These are phyloP conservation scores for Ceratopteris richardii DNA, from an alignment of 75 land plant genomes.

Conservation along the genomic window DNA sequence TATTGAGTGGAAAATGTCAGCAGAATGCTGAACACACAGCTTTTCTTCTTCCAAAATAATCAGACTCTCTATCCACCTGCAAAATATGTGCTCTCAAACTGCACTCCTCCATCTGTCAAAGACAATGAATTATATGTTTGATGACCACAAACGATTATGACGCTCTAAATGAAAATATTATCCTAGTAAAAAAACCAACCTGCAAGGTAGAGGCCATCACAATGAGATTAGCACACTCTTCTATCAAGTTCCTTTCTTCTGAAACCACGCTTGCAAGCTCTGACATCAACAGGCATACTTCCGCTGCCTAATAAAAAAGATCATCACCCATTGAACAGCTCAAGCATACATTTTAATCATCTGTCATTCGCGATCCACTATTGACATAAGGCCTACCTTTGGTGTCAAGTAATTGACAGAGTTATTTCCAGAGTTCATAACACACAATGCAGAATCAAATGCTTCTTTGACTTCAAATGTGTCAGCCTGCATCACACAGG, in stretches of 20 bases:
- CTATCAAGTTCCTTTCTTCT: slow-evolving; percentile 37
- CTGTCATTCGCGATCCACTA: too few relatives aligned
- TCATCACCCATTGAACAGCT: too few relatives aligned
- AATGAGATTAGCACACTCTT: slow-evolving; percentile 55
- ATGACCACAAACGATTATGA: too few relatives aligned
- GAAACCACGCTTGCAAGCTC: slow-evolving; percentile 37
- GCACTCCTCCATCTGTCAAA: slow-evolving; percentile 30
- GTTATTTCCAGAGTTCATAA: slow-evolving; percentile 39
- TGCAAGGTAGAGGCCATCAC: slow-evolving; percentile 32
- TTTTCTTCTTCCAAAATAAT: too few relatives aligned
- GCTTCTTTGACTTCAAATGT: slow-evolving; percentile 38
- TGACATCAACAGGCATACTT: slow-evolving; percentile 23
- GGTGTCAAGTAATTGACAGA: slow-evolving; percentile 38
- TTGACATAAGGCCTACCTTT: slow-evolving; percentile 57
- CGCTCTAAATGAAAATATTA: too few relatives aligned
- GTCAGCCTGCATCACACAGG: slow-evolving; percentile 34
- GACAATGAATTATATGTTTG: too few relatives aligned
- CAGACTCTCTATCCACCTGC: too few relatives aligned
- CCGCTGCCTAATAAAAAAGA: too few relatives aligned
- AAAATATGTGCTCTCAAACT: slow-evolving; percentile 29
- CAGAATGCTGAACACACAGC: too few relatives aligned
- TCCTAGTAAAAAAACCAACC: slow-evolving; percentile 17
- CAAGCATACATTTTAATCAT: too few relatives aligned
- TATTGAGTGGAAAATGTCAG: too few relatives aligned
- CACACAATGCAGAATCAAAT: slow-evolving; percentile 37